A percentile compares a stretch with the other conserved stretches of the same genome.
Conservation (phyloP, 2,329 filamentous ascomycete genomes). For the Cercospora citrullina region DNA sequence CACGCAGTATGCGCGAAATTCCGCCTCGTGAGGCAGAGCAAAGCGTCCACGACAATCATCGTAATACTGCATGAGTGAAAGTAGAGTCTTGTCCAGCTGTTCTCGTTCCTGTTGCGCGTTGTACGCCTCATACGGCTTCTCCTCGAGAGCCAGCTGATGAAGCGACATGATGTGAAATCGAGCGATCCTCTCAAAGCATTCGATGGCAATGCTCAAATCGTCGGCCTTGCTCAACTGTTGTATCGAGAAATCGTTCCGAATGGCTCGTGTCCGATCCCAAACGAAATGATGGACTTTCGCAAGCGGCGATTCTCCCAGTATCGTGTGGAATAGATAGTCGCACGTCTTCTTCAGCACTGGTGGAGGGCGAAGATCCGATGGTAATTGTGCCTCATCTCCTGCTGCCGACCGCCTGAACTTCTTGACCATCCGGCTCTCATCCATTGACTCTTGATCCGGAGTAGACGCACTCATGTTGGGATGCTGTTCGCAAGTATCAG, state of each 20-base stretch:
- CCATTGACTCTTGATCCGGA: conserved; percentile 41
- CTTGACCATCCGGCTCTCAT: conserved; percentile 62
- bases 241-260: conserved; percentile 66
- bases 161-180: conserved; percentile 64
- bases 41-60: conserved; percentile 55
- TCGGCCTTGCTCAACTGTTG: conserved; percentile 58
- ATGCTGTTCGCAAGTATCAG: conserved; percentile 34
- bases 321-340: conserved; percentile 47
- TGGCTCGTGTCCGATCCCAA: conserved; percentile 65
- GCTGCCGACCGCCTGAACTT: conserved; percentile 63
- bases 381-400: conserved; percentile 62
- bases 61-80: conserved; percentile 63
- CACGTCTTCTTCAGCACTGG: conserved; percentile 46
- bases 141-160: conserved; percentile 57
- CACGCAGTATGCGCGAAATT: conserved; percentile 64
- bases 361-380: conserved; percentile 64
- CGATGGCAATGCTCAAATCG: conserved; percentile 59
- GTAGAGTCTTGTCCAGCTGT: conserved; percentile 63
- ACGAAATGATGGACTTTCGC: conserved; percentile 61
- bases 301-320: conserved; percentile 55
- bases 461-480: conserved; percentile 31
- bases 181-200: conserved; percentile 63
- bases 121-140: conserved; percentile 53
- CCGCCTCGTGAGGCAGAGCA: conserved; percentile 59
- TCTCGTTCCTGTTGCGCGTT: conserved; percentile 62